Conservation (phyloP, 495 filamentous ascomycete species). For the Aspergillus heteromorphus region DNA sequence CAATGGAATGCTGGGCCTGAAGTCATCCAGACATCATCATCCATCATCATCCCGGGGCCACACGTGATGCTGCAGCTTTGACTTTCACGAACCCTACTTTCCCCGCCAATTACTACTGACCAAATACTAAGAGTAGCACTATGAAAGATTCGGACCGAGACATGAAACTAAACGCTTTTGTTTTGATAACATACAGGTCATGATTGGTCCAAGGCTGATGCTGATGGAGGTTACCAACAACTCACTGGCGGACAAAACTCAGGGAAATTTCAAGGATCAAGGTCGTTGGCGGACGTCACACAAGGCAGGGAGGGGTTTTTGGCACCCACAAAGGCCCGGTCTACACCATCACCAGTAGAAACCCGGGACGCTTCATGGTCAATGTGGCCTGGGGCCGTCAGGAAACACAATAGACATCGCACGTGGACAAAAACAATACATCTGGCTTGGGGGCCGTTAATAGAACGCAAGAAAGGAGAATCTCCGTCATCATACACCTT, state of each 20-base stretch:
- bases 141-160: background rate
- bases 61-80: background rate
- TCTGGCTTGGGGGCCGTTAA: constrained; percentile 3
- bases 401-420: constrained; percentile 7
- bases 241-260: background rate
- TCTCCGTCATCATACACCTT: constrained; percentile 31
- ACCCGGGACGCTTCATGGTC: background rate
- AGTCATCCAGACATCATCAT: constrained; percentile 5
- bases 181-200: constrained; percentile 14
- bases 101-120: too few species aligned
- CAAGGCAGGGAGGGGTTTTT: background rate
- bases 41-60: background rate
- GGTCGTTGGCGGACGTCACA: background rate
- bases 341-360: background rate
- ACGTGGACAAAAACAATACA: constrained; percentile 9
- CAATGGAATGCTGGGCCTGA: background rate
- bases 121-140: background rate
- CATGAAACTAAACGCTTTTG: constrained; percentile 3
- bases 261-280: background rate
- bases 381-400: background rate
- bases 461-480: constrained; percentile 10
- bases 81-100: too few species aligned
- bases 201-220: constrained; percentile 10
- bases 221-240: constrained; percentile 6
- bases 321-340: background rate